Percentiles rank a stretch among this genome's conserved stretches.
Conservation (phyloP, 768 basidiomycete genomes). For the Phaeotremella skinneri region DNA sequence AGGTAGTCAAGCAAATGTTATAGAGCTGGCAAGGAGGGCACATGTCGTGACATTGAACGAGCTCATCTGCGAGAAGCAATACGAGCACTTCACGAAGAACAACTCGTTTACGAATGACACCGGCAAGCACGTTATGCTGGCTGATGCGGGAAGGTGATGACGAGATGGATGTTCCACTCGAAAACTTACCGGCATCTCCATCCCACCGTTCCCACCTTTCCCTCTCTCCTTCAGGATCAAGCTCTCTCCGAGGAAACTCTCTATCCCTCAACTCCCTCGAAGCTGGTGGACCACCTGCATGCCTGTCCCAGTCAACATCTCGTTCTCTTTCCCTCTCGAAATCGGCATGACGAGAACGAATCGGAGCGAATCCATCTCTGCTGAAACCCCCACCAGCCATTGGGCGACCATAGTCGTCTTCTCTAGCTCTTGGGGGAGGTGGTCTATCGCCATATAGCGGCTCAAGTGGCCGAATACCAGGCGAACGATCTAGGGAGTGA, state of each 20-base stretch:
- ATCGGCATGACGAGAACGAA: slow-evolving; percentile 37
- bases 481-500: slow-evolving; percentile 2
- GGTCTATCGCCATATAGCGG: slow-evolving; percentile 5
- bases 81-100: too few relatives aligned
- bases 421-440: slow-evolving; percentile 5
- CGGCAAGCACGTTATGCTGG: too few relatives aligned
- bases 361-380: slow-evolving; percentile 38
- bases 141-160: too few relatives aligned
- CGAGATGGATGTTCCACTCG: not conserved
- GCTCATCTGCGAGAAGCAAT: not conserved
- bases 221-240: slow-evolving; percentile 24
- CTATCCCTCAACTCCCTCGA: slow-evolving; percentile 21
- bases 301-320: slow-evolving; percentile 4
- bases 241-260: slow-evolving; percentile 29
- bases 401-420: slow-evolving; percentile 18
- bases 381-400: slow-evolving; percentile 21
- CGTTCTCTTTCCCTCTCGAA: slow-evolving; percentile 22
- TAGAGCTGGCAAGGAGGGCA: not conserved
- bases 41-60: not conserved
- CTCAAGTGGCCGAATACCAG: not conserved
- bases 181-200: slow-evolving; percentile 34
- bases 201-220: slow-evolving; percentile 34
- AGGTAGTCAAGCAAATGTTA: not conserved
- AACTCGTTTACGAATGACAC: too few relatives aligned
- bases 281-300: slow-evolving; percentile 6